phyloP scores from a whole-genome alignment of 345 rosid genomes.

The Lumnitzera littorea region DNA sequence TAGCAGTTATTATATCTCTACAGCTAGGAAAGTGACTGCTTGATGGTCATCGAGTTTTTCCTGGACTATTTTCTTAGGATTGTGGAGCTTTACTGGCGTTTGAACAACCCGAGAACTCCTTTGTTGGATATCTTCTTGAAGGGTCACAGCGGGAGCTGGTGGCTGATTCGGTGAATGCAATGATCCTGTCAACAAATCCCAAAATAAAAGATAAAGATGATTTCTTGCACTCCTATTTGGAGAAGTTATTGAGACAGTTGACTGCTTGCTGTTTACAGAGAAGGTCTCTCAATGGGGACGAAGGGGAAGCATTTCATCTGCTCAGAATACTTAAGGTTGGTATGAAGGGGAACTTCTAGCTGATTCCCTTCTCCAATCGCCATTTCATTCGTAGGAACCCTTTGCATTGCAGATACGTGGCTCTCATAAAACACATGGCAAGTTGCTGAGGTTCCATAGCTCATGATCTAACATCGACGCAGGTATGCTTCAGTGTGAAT shows the following conservation, averaged over 20 bases:
- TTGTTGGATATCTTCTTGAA: constrained; percentile 62
- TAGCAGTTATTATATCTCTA: no score
- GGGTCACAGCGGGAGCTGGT: constrained; percentile 80
- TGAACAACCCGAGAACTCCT: constrained; percentile 59
- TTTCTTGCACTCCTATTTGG: constrained; percentile 58
- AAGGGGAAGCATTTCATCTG: constrained; percentile 80
- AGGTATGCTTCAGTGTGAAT: no score
- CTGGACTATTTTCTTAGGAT: constrained; percentile 34
- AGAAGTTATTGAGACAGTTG: constrained; percentile 74
- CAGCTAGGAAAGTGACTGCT: no score
- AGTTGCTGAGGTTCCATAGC: no score
- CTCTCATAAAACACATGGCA: no score
- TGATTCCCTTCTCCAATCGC: no score
- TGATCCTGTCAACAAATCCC: constrained; percentile 70
- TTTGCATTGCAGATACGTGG: no score
- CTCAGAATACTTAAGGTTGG: constrained; percentile 36
- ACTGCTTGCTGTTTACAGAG: constrained; percentile 72
- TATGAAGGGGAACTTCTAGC: constrained; percentile 13
- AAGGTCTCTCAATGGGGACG: constrained; percentile 61
- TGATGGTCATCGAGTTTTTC: no score
- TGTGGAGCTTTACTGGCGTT: constrained; percentile 81
- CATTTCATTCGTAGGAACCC: no score
- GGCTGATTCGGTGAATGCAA: constrained; percentile 79
- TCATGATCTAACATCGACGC: no score
- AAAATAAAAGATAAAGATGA: constrained; percentile 37